Percentiles rank a stretch among this genome's conserved stretches.
Evolutionary conservation across 768 basidiomycete genomes (phyloP).

Genomic region (Tricholoma matsutake): DNA sequence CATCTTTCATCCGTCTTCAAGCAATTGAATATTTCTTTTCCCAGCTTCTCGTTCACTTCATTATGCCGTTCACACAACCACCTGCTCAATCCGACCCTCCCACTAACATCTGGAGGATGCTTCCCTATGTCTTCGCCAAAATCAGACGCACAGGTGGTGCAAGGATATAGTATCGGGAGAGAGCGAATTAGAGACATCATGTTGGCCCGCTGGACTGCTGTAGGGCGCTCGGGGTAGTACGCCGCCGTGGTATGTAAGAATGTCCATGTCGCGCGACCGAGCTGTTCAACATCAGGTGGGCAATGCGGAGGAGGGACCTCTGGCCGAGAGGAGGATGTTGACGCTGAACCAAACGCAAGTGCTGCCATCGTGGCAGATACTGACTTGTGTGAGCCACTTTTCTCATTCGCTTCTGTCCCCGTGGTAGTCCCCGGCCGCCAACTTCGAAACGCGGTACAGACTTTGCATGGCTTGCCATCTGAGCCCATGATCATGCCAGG

Average conservation of each 20-base stretch:
- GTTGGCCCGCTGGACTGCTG: conserved; percentile 68
- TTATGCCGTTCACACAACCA: conserved; percentile 96
- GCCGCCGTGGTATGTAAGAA: conserved; percentile 95
- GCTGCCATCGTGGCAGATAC: conserved; percentile 26
- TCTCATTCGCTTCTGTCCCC: conserved; percentile 25
- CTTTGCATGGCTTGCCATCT: conserved; percentile 94
- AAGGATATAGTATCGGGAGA: conserved; percentile 85
- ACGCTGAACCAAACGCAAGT: conserved; percentile 18
- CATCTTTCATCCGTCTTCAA: conserved; percentile 81
- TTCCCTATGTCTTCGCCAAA: conserved; percentile 66
- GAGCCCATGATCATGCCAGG: conserved; percentile 88
- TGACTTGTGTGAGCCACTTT: conserved; percentile 18
- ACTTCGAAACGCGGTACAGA: conserved; percentile 77
- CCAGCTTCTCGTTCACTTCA: conserved; percentile 83
- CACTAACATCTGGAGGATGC: conserved; percentile 77
- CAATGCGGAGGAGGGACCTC: conserved; percentile 60
- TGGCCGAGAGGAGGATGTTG: conserved; percentile 23
- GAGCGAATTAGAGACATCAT: conserved; percentile 82
- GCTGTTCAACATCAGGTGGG: conserved; percentile 85
- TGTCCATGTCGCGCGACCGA: conserved; percentile 94
- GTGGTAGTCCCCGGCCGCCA: conserved; percentile 51
- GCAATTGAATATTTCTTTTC: conserved; percentile 85
- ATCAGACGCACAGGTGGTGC: conserved; percentile 79
- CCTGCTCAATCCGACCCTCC: conserved; percentile 60
- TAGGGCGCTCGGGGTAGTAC: conserved; percentile 87